Percentiles rank a stretch among this genome's conserved stretches.
These are phyloP conservation scores for Rhodotorula glutinis DNA, from an alignment of 1,284 basidiomycete species.

Conservation along the genomic window DNA sequence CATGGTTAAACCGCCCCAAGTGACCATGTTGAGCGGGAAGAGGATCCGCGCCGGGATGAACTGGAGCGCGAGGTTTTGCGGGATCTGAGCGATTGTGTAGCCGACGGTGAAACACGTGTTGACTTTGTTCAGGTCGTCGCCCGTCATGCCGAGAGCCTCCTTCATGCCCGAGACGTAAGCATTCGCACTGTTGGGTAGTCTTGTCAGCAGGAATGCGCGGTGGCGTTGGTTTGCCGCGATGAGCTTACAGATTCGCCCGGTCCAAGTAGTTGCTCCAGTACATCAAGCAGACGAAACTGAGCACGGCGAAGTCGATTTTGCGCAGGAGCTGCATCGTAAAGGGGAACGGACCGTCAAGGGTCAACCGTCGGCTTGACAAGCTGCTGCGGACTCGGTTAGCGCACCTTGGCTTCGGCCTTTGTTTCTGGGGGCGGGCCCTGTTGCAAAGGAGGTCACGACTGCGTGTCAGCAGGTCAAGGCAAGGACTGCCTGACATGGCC, in stretches of 20 bases:
- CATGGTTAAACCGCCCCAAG: constrained; percentile 43
- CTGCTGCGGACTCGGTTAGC: no score
- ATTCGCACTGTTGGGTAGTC: background rate
- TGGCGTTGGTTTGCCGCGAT: background rate
- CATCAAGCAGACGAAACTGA: constrained; percentile 19
- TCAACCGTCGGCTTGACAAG: no score
- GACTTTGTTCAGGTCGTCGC: constrained; percentile 62
- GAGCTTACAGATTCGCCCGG: constrained; percentile 11
- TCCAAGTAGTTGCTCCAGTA: constrained; percentile 27
- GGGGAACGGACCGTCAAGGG: no score
- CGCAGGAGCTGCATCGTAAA: background rate
- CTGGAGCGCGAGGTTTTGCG: constrained; percentile 46
- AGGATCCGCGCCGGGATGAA: constrained; percentile 41
- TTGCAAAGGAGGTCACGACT: background rate
- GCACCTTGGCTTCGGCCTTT: background rate
- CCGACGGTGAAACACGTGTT: constrained; percentile 51
- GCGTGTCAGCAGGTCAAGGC: background rate
- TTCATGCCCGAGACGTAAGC: constrained; percentile 75
- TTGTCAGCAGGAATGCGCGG: no score
- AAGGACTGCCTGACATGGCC: background rate
- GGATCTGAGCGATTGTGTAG: constrained; percentile 44
- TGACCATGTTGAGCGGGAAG: constrained; percentile 27
- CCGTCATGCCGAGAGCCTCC: constrained; percentile 67
- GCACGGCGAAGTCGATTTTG: constrained; percentile 14
- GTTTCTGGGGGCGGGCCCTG: constrained; percentile 10